Base-by-base conservation (phyloP, 176 grass and related monocot genomes). In the Ensete ventricosum region DNA sequence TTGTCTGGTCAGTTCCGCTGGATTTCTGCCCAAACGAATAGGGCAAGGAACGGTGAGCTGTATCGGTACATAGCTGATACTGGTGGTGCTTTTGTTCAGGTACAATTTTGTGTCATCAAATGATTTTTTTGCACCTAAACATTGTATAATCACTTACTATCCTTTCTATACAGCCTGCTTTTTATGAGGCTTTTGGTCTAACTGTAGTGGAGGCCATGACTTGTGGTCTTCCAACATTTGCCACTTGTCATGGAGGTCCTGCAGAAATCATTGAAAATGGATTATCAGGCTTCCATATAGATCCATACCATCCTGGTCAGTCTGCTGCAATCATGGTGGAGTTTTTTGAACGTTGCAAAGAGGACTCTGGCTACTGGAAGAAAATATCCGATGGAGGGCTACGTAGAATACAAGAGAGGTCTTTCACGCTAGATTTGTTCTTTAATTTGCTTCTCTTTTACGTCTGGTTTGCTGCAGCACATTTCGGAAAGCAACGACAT, bases 151-250 rank as follows among this genome's bases (percentile, higher is more conserved):
- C 7, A 11, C 20, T 59, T 9, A 8, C 12, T 69, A 55, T 70
- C 22, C n/a, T 64, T 72, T 58, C 65, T 80, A 48, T 77, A 16
- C 85, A 99, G 95, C 90, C 95, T 57, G 95, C 95, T 11, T 94
- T 94, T 51, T 99, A 99, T 71, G 95, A 99, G 84, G 95, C 95
- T 50, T 99, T 99, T 21, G 95, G 95, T 50, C 88, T 99, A 69
- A 99, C 95, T 51, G 95, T 99, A 29, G 81, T 99, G 70, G 95
- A 99, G 86, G 88, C 95, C 54, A 99, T 99, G 95, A 99, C 84
- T 52, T 99, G 95, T 73, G 86, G 90, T 66, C 90, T 94, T 27
- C 90, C 95, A 76, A 99, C 95, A 25, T 99, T 99, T 73, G 95
- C 95, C 22, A 99, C 95, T 52, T 79, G 89, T 16, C 88, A 99